These are phyloP conservation scores for Arthroderma uncinatum DNA, from an alignment of 2,329 filamentous ascomycete species.

Conservation along the genomic window DNA sequence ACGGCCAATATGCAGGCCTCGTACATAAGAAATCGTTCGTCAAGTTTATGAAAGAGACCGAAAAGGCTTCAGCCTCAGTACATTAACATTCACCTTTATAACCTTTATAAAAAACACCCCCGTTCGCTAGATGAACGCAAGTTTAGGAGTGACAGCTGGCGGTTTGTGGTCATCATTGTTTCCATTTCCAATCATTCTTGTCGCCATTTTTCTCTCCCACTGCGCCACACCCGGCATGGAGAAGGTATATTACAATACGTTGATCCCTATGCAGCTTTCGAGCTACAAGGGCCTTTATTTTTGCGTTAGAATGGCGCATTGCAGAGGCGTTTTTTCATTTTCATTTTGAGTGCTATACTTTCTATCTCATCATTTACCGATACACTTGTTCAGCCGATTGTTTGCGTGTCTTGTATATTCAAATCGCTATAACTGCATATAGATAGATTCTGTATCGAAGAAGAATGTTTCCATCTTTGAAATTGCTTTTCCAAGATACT, in stretches of 20 bases:
- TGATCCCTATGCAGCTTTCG: not conserved
- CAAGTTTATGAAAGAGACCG: conserved; percentile 68
- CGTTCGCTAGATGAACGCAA: not conserved
- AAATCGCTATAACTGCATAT: not conserved
- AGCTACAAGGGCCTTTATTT: not conserved
- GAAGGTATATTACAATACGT: not conserved
- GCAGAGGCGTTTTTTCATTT: not conserved
- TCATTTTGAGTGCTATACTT: not conserved
- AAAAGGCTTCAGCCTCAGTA: conserved; percentile 3
- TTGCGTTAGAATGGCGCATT: not conserved
- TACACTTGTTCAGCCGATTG: not conserved
- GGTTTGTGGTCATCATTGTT: not conserved
- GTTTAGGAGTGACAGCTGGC: not conserved
- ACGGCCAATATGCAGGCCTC: conserved; percentile 80
- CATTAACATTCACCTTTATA: not conserved
- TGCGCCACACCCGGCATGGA: not conserved
- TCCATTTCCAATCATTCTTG: not conserved
- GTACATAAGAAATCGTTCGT: conserved; percentile 98
- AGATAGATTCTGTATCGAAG: not conserved
- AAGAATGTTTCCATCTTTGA: not conserved
- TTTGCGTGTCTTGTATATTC: not conserved
- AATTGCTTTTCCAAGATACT: not conserved
- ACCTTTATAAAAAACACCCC: too few species aligned
- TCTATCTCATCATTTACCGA: not conserved
- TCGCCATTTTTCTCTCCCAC: not conserved